Base-by-base conservation (phyloP, 2,329 filamentous ascomycete genomes). In the Nigrograna mackinnonii region DNA sequence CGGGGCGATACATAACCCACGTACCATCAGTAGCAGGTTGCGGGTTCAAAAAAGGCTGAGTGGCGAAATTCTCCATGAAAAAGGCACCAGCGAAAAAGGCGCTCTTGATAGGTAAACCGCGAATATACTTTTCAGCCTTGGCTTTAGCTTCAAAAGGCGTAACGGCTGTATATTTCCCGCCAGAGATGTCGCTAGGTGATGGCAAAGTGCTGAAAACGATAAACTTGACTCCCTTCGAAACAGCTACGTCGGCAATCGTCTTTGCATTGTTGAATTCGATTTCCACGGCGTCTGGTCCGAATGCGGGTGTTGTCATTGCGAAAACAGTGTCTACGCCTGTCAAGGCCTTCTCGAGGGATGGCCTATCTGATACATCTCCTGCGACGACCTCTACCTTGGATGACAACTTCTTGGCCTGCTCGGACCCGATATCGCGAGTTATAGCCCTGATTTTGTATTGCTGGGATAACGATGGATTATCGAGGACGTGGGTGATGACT, bases 41-140 rank as follows among this genome's bases (percentile, higher is more conserved):
- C 1, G 59, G 62, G 7, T 62, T 47, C 50, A 68, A 55, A n/a
- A 52, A 56, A n/a, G 41, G 16, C 7, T 19, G 6, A 7, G 39
- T 26, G 24, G 41, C 17, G 35, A 52, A 47, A 30, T 52, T 54
- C 28, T 46, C 44, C 44, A 48, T 47, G 38, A 48, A 50, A 4
- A 37, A 39, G 17, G 42, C 44, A 3, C 39, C 35, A n/a, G 49
- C 38, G 36, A 32, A 41, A 43, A 55, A 59, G 22, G 43, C 43
- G 14, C 46, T 52, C 39, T 46, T 44, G 7, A 54, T 35, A 1
- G 69, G 70, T 3, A 75, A 64, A 0, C 56, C 44, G n/a, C 74
- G 72, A 33, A 79, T 72, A 57, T 82, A 79, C 18, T 71, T 55
- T 50, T 79, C 78, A 0, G 77, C 70, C 18, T 67, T 54, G 32